Percentiles rank a stretch among this genome's conserved stretches.
phyloP scores from a whole-genome alignment of 2,329 filamentous ascomycete genomes.

The Fusarium torreyae region DNA sequence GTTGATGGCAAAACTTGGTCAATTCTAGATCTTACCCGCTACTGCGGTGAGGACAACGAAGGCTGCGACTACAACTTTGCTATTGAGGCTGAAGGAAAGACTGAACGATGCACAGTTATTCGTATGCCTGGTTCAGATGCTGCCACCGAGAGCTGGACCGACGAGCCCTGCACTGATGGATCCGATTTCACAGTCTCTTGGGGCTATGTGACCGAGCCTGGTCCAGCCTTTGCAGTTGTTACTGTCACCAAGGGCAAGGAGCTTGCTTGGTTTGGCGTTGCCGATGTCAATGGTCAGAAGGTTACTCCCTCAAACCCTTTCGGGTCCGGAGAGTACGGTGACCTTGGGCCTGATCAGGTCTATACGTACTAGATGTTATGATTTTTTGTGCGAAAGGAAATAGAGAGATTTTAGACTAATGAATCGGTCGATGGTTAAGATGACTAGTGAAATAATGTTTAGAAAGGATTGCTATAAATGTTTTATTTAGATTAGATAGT shows the following conservation, averaged over 20 bases:
- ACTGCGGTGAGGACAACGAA: slow-evolving; percentile 29
- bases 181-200: slow-evolving; percentile 37
- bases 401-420: no score
- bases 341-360: slow-evolving; percentile 37
- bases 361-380: slow-evolving; percentile 31
- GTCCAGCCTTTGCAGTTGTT: slow-evolving; percentile 37
- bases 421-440: no score
- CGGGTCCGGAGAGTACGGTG: slow-evolving; percentile 31
- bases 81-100: slow-evolving; percentile 35
- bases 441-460: no score
- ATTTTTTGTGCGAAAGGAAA: no score
- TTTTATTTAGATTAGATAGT: no score
- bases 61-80: slow-evolving; percentile 43
- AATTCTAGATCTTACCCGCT: slow-evolving; percentile 35
- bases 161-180: slow-evolving; percentile 32
- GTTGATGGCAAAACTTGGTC: slow-evolving; percentile 30
- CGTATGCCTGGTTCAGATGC: slow-evolving; percentile 32
- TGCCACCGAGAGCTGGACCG: slow-evolving; percentile 35
- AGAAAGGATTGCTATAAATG: no score
- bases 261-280: slow-evolving; percentile 42
- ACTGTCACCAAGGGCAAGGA: slow-evolving; percentile 36
- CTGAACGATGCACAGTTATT: slow-evolving; percentile 34
- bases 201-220: slow-evolving; percentile 38
- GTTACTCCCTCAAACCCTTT: slow-evolving; percentile 32
- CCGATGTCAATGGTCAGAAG: slow-evolving; percentile 36